Base-by-base conservation (phyloP, 768 basidiomycete genomes). In the Postia placenta region DNA sequence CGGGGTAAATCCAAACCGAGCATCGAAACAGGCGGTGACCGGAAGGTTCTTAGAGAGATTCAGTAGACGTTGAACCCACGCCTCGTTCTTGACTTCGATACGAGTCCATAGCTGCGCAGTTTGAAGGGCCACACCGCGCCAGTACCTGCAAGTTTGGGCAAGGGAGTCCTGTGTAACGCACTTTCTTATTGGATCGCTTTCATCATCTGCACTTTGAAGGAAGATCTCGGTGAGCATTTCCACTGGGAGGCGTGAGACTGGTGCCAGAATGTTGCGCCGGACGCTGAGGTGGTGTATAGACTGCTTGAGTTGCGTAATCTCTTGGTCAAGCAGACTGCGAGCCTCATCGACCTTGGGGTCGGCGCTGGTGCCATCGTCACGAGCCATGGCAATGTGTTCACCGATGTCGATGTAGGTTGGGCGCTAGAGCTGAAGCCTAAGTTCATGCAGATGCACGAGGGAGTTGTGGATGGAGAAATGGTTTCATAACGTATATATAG, bases 161-260 rank as follows among this genome's bases (percentile, higher is more conserved):
- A 52, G 46, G 11, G 22, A 9, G 26, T 20, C n/a, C 51, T 47
- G 48, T 5, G 23, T 11, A 4, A 41, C 24, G 33, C 45, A 17
- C 12, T 11, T 6, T 23, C 19, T 22, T 19, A 11, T 42, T 5
- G 9, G 19, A 11, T 41, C 25, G 9, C 27, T 20, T 7, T 47
- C 47, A 14, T 30, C 23, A 25, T n/a, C 26, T 11, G 35, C 50
- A 27, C 12, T 37, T 24, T 39, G 39, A 22, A 48, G 20, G 41
- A 52, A 52, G 27, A 52, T 42, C 15, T 52, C 51, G 12, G 51
- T 24, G 24, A 52, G 39, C 40, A 52, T 30, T 37, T 52, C 51
- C 23, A 37, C 46, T 37, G 51, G 51, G 15, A 52, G 26, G 28
- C 40, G 39, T 14, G 38, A 3, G 28, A 48, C 41, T 22, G 40